These are phyloP conservation scores for Kondoa malvinella DNA, from an alignment of 768 basidiomycete species.

Conservation along the genomic window DNA sequence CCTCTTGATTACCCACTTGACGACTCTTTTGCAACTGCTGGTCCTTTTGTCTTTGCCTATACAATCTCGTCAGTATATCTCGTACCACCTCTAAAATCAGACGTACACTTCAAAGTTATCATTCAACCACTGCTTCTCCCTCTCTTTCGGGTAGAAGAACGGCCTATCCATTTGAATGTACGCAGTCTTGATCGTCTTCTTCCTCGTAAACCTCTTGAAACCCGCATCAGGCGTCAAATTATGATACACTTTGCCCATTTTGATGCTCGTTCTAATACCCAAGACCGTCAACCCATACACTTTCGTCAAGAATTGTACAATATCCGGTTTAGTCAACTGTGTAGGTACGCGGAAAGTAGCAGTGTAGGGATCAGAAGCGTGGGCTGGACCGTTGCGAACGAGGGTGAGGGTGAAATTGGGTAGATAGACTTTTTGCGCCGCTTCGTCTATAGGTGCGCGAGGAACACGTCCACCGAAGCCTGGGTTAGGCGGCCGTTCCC, in stretches of 20 bases:
- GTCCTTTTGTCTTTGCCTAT: slow-evolving; percentile 15
- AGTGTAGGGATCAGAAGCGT: slow-evolving; percentile 24
- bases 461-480: not conserved
- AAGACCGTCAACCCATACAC: slow-evolving; percentile 26
- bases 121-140: slow-evolving; percentile 22
- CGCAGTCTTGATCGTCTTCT: slow-evolving; percentile 26
- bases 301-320: slow-evolving; percentile 26
- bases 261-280: slow-evolving; percentile 24
- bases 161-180: slow-evolving; percentile 24
- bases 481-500: not conserved
- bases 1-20: not conserved
- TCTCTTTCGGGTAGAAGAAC: slow-evolving; percentile 27
- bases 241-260: slow-evolving; percentile 24
- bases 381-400: slow-evolving; percentile 24
- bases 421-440: slow-evolving; percentile 21
- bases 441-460: slow-evolving; percentile 1
- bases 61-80: slow-evolving; percentile 22
- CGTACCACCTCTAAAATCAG: not conserved
- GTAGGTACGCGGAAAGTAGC: slow-evolving; percentile 27
- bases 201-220: slow-evolving; percentile 13
- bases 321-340: slow-evolving; percentile 27
- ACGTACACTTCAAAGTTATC: slow-evolving; percentile 26
- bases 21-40: slow-evolving; percentile 8
- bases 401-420: slow-evolving; percentile 25
- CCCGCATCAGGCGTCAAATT: slow-evolving; percentile 13